Base-by-base conservation (phyloP, 2,329 filamentous ascomycete genomes). In the Graphiopsis chlorocephala region DNA sequence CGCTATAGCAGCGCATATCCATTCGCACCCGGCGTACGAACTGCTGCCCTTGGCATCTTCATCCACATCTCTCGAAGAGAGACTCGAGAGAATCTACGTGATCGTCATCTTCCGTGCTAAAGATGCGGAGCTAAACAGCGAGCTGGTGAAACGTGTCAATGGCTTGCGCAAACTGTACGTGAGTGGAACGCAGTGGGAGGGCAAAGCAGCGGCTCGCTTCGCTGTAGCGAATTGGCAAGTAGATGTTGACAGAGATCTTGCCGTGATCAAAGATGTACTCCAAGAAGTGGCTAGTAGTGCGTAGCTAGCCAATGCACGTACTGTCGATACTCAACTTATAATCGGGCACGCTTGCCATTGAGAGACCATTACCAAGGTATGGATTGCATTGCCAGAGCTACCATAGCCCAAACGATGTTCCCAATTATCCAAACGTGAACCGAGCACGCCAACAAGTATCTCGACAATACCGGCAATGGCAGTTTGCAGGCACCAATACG, bases 211-310 rank as follows among this genome's bases (percentile, higher is more conserved):
- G 10, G 90, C 88, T 66, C 84, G 94, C n/a, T 86, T 97, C 70
- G 93, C 94, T 0, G 87, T 97, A 48, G 90, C 90, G 45, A 97
- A 91, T 72, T 97, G 93, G 92, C 86, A 86, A 76, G 89, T 91
- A 1, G 83, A 93, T 72, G 82, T 88, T 0, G 82, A 87, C 56
- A 82, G 83, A 66, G 93, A 96, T 73, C 78, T 89, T 66, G 78
- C 77, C 23, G 75, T 92, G n/a, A 84, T 96, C 17, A 83, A 80
- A 66, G 78, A 82, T 5, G 87, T 93, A 3, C 75, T 96, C 45
- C 42, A 50, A 4, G 52, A 64, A 7, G 61, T 64, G 50, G 50
- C 28, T 17, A 3, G 50, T 31, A 8, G 29, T 31, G 50, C 14
- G 2, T 52, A 29, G 38, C 2, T 42, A 20, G 14, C 38, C 5